phyloP scores from a whole-genome alignment of 352 stramenopile species.

The Plasmopara muralis region DNA sequence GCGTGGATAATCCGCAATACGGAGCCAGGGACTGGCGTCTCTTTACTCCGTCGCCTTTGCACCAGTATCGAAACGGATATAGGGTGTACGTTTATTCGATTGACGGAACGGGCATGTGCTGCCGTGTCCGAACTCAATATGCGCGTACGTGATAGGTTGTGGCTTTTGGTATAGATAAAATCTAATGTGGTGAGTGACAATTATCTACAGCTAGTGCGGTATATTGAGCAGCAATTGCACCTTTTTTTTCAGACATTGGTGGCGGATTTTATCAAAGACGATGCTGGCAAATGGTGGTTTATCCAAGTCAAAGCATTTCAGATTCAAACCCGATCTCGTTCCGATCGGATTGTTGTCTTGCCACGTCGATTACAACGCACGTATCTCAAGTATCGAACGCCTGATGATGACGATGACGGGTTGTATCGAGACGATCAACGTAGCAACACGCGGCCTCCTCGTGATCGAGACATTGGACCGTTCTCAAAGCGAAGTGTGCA shows the following conservation, averaged over 20 bases:
- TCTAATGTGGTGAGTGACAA: background rate
- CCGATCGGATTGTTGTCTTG: slow-evolving; percentile 35
- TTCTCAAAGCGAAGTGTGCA: slow-evolving; percentile 54
- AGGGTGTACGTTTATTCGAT: slow-evolving; percentile 70
- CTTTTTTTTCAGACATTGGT: slow-evolving; percentile 62
- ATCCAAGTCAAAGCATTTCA: slow-evolving; percentile 78
- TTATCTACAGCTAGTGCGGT: slow-evolving; percentile 54
- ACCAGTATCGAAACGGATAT: slow-evolving; percentile 62
- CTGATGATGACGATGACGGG: slow-evolving; percentile 56
- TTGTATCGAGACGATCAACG: slow-evolving; percentile 10
- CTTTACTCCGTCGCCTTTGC: slow-evolving; percentile 47
- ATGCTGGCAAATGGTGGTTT: slow-evolving; percentile 62
- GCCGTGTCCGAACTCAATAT: slow-evolving; percentile 62
- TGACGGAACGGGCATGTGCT: slow-evolving; percentile 64
- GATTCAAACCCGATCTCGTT: slow-evolving; percentile 30
- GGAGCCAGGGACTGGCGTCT: slow-evolving; percentile 14
- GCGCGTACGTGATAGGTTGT: slow-evolving; percentile 30
- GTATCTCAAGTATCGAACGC: slow-evolving; percentile 60
- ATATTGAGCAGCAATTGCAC: slow-evolving; percentile 55
- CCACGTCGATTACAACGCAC: slow-evolving; percentile 31
- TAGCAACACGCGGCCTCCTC: slow-evolving; percentile 14
- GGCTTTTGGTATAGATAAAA: background rate
- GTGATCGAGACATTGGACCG: slow-evolving; percentile 16
- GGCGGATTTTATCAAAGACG: slow-evolving; percentile 68
- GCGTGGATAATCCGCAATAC: slow-evolving; percentile 83